A percentile compares a stretch with the other conserved stretches of the same genome.
Evolutionary conservation across 306 rosid genomes (phyloP).

Genomic region (Senna tora): DNA sequence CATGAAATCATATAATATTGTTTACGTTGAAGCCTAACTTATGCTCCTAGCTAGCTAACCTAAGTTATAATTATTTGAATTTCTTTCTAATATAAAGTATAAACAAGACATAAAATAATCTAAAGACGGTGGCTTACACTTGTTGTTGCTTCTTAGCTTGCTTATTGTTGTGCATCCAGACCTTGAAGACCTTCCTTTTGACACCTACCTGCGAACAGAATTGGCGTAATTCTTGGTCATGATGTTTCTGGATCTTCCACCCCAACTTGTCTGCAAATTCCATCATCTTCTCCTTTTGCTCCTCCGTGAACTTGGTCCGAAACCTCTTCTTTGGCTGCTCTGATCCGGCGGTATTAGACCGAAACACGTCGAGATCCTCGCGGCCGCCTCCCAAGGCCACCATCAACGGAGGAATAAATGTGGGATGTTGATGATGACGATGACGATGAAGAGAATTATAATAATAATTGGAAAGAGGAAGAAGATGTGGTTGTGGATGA

Average conservation of each 20-base stretch:
- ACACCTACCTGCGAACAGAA: slow-evolving; percentile 79
- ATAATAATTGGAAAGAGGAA: slow-evolving; percentile 14
- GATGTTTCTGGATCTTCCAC: slow-evolving; percentile 92
- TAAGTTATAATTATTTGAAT: no score
- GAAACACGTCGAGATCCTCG: slow-evolving; percentile 68
- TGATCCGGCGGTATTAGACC: slow-evolving; percentile 36
- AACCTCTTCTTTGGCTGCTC: slow-evolving; percentile 66
- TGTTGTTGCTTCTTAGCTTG: slow-evolving; percentile 66
- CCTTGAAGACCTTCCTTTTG: slow-evolving; percentile 80
- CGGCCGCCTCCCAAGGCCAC: slow-evolving; percentile 75
- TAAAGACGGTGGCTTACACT: slow-evolving; percentile 48
- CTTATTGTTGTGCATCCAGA: slow-evolving; percentile 98
- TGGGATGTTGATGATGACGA: slow-evolving; percentile 27
- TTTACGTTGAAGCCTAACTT: no score
- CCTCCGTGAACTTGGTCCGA: slow-evolving; percentile 74
- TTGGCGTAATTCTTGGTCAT: slow-evolving; percentile 79
- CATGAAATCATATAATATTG: slow-evolving; percentile 35
- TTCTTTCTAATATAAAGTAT: no score
- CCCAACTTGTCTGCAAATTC: slow-evolving; percentile 82
- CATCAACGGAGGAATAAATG: slow-evolving; percentile 58
- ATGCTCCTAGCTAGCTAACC: no score
- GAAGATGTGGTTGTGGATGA: not conserved
- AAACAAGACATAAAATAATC: not conserved
- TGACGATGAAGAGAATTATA: slow-evolving; percentile 21
- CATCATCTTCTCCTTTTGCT: slow-evolving; percentile 82